Percentiles rank a stretch among this genome's conserved stretches.
Conservation (phyloP, 108 stramenopile species). For the Skeletonema menzelii region DNA sequence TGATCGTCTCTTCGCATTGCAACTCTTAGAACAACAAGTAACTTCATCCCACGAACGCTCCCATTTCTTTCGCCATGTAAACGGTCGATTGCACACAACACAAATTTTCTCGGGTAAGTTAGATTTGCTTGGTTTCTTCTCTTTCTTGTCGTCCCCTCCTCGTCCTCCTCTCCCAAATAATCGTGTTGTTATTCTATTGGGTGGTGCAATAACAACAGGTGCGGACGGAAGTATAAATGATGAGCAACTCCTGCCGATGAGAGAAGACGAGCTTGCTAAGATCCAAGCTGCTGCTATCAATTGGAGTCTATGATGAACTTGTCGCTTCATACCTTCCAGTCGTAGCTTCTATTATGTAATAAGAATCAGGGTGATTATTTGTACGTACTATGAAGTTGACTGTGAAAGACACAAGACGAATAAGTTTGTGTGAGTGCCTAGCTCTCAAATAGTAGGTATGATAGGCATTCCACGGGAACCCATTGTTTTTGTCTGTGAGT, state of each 20-base stretch:
- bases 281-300: not conserved
- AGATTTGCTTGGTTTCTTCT: conserved; percentile 30
- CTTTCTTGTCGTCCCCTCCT: conserved; percentile 11
- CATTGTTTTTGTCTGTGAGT: too few relatives aligned
- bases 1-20: conserved; percentile 43
- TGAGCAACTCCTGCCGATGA: not conserved
- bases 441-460: too few relatives aligned
- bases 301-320: not conserved
- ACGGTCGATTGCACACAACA: conserved; percentile 65
- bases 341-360: too few relatives aligned
- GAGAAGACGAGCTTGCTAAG: conserved; percentile 8
- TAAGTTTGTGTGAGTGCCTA: too few relatives aligned
- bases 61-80: conserved; percentile 72
- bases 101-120: conserved; percentile 73
- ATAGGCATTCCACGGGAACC: too few relatives aligned
- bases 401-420: too few relatives aligned
- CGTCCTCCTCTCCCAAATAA: conserved; percentile 16
- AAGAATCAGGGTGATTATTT: too few relatives aligned
- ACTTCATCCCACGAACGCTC: conserved; percentile 56
- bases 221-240: conserved; percentile 6
- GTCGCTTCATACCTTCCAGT: too few relatives aligned
- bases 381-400: too few relatives aligned
- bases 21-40: conserved; percentile 55
- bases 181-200: not conserved
- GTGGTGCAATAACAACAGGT: not conserved